A percentile compares a stretch with the other conserved stretches of the same genome.
These are phyloP conservation scores for Eimeria maxima DNA, from an alignment of 169 alveolate species.

Conservation along the genomic window DNA sequence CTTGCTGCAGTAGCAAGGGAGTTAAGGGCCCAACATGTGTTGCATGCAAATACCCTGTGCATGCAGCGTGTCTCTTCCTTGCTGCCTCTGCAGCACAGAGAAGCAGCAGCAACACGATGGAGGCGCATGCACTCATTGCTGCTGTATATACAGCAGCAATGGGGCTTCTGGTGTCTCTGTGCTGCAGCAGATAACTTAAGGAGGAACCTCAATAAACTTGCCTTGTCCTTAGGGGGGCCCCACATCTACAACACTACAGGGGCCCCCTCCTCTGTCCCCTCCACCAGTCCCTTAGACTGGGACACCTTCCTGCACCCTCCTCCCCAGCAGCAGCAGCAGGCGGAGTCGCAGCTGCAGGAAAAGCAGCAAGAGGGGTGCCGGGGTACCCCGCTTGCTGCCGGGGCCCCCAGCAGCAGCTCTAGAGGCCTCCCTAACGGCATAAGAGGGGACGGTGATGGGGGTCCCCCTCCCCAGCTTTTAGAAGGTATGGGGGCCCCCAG, in stretches of 20 bases:
- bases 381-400: no score
- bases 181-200: conserved; percentile 20
- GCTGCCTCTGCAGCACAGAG: background rate
- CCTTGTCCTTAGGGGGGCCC: background rate
- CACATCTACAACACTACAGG: background rate
- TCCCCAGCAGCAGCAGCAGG: background rate
- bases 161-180: conserved; percentile 60
- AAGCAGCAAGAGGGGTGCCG: no score
- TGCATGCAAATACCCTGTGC: background rate
- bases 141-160: conserved; percentile 35
- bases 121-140: background rate
- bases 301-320: background rate
- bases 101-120: background rate
- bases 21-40: background rate
- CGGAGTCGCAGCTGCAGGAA: no score
- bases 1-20: background rate
- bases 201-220: background rate
- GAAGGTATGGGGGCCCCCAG: no score
- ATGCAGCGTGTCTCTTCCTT: background rate
- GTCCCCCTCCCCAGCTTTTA: no score
- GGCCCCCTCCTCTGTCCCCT: background rate
- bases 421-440: no score
- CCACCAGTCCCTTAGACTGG: background rate
- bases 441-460: no score
- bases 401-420: no score